These are phyloP conservation scores for Tritrichomonas musculus DNA, from an alignment of 208 protist genomes.

Conservation along the genomic window DNA sequence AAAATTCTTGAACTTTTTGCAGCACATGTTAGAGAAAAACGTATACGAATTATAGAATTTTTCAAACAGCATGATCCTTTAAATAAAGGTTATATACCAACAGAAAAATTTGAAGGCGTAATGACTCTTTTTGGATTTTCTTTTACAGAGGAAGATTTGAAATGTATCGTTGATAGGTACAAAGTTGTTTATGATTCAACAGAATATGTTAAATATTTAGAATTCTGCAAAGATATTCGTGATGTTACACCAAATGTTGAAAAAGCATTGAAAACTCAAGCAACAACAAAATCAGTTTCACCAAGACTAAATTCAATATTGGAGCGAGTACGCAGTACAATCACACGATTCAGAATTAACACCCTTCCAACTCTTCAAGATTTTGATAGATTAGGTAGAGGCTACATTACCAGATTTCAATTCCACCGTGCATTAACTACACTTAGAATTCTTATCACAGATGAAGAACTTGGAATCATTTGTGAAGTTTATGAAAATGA, in stretches of 20 bases:
- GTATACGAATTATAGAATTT: not conserved
- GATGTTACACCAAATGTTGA: not conserved
- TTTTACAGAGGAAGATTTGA: not conserved
- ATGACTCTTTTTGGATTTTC: not conserved
- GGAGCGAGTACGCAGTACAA: not conserved
- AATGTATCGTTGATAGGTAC: not conserved
- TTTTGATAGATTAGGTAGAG: constrained; percentile 35
- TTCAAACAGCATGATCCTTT: not conserved
- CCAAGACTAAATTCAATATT: not conserved
- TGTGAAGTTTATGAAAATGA: not conserved
- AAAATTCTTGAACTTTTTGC: not conserved
- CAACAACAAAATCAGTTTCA: not conserved
- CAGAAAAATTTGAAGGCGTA: not conserved
- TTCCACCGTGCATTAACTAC: constrained; percentile 27
- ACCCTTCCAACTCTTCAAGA: constrained; percentile 28
- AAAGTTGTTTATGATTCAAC: not conserved
- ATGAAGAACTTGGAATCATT: not conserved
- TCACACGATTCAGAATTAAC: constrained; percentile 27
- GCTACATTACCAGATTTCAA: constrained; percentile 32
- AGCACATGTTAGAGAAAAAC: not conserved
- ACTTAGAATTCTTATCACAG: not conserved
- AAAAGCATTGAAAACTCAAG: not conserved
- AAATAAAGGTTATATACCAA: not conserved
- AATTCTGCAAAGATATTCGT: not conserved
- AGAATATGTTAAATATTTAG: not conserved